A percentile compares a stretch with the other conserved stretches of the same genome.
Evolutionary conservation across 306 rosid species (phyloP).

Genomic region (Pyrus communis): DNA sequence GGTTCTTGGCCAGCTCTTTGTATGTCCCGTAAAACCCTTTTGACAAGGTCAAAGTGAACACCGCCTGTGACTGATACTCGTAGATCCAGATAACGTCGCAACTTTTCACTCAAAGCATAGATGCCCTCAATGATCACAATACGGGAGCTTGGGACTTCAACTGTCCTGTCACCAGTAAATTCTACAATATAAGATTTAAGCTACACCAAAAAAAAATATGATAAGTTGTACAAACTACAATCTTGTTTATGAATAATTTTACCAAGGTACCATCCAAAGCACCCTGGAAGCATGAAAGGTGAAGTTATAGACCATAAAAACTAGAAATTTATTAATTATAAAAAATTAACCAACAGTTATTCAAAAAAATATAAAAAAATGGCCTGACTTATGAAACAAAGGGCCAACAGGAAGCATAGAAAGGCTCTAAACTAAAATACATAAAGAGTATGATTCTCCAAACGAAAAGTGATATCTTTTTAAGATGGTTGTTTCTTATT

Average conservation of each 20-base stretch:
- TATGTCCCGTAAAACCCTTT: conserved; percentile 90
- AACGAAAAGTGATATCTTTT: neutral
- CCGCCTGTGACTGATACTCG: conserved; percentile 97
- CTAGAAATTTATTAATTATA: neutral
- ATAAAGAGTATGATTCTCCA: too few relatives aligned
- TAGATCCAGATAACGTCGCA: conserved; percentile 87
- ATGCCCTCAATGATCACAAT: conserved; percentile 95
- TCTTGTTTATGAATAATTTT: neutral
- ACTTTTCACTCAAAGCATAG: conserved; percentile 89
- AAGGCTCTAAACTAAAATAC: neutral
- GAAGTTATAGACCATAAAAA: neutral
- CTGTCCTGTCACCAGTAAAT: conserved; percentile 60
- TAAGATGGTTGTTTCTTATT: neutral
- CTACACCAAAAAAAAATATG: conserved; percentile 4
- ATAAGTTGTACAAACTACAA: neutral
- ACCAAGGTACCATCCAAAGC: neutral
- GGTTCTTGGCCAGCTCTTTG: conserved; percentile 99
- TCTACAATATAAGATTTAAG: neutral
- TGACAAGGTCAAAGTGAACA: conserved; percentile 98
- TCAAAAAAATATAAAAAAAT: neutral
- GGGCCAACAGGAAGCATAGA: neutral
- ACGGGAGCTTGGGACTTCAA: conserved; percentile 83
- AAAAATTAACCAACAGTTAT: neutral
- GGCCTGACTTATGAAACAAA: too few relatives aligned
- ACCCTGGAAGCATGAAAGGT: neutral